phyloP scores from a whole-genome alignment of 2,329 filamentous ascomycete genomes.

The Phyllosticta citribraziliensis region DNA sequence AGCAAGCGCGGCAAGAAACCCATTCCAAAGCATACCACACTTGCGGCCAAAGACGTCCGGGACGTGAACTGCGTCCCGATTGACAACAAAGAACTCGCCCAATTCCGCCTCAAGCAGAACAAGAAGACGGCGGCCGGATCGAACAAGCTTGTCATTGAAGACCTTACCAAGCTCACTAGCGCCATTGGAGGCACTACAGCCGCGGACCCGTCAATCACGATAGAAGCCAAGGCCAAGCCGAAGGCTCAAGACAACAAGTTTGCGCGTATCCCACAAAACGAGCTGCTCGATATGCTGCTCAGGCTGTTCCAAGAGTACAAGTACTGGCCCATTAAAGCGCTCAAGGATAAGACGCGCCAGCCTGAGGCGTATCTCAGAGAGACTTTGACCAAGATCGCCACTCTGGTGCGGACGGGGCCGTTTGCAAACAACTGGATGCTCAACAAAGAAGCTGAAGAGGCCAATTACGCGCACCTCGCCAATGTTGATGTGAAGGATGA shows the following conservation, averaged over 20 bases:
- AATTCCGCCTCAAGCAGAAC: conserved; percentile 2
- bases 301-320: conserved; percentile 72
- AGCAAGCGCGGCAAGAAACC: conserved; percentile 1
- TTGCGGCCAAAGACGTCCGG: conserved; percentile 48
- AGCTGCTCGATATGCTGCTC: conserved; percentile 79
- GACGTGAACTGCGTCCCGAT: conserved; percentile 39
- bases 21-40: conserved; percentile 29
- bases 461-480: not conserved
- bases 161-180: conserved; percentile 6
- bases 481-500: conserved; percentile 9
- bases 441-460: conserved; percentile 30
- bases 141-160: conserved; percentile 7
- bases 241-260: conserved; percentile 68
- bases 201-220: conserved; percentile 45
- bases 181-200: conserved; percentile 8
- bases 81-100: conserved; percentile 17
- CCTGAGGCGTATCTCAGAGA: conserved; percentile 90
- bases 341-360: conserved; percentile 69
- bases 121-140: conserved; percentile 1
- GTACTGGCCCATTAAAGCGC: conserved; percentile 88
- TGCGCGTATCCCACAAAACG: conserved; percentile 79
- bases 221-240: conserved; percentile 27
- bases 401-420: conserved; percentile 69
- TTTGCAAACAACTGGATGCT: conserved; percentile 83
- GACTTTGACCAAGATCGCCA: conserved; percentile 71